Conservation (phyloP, 1,139 yeast genomes). For the Scheffersomyces insectosa region DNA sequence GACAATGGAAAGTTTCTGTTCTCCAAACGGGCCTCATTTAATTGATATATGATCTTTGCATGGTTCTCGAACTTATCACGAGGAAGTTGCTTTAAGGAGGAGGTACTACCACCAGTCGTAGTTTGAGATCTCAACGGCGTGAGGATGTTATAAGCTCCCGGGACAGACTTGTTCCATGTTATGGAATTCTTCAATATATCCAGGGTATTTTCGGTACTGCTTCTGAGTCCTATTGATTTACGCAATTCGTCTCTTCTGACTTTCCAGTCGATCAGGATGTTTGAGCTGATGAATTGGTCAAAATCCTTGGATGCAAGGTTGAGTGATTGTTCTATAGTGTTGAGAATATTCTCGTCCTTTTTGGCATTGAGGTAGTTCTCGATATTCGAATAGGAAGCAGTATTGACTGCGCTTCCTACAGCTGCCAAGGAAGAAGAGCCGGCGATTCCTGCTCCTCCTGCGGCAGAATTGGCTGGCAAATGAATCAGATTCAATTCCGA, state of each 20-base stretch:
- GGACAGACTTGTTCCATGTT: slow-evolving; percentile 39
- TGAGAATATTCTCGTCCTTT: slow-evolving; percentile 79
- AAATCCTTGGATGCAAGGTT: slow-evolving; percentile 78
- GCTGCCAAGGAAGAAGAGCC: background rate
- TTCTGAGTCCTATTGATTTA: slow-evolving; percentile 56
- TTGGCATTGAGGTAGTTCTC: slow-evolving; percentile 64
- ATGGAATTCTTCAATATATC: slow-evolving; percentile 23
- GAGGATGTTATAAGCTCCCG: slow-evolving; percentile 36
- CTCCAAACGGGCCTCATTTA: slow-evolving; percentile 68
- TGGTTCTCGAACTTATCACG: slow-evolving; percentile 69
- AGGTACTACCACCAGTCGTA: slow-evolving; percentile 11
- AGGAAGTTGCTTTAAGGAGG: slow-evolving; percentile 34
- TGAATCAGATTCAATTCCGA: slow-evolving; percentile 52
- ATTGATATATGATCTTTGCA: slow-evolving; percentile 68
- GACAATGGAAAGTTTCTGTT: slow-evolving; percentile 51
- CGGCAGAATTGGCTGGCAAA: slow-evolving; percentile 18
- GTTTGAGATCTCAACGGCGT: slow-evolving; percentile 27
- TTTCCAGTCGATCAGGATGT: slow-evolving; percentile 82
- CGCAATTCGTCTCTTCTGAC: slow-evolving; percentile 71
- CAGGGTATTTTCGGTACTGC: slow-evolving; percentile 15
- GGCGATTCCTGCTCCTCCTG: slow-evolving; percentile 1
- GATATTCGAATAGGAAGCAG: slow-evolving; percentile 22
- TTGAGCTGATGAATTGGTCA: slow-evolving; percentile 72
- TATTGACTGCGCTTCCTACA: slow-evolving; percentile 1
- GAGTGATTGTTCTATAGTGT: slow-evolving; percentile 82